Evolutionary conservation across 2,329 filamentous ascomycete species (phyloP), one percentile per base, ranked within the genome.

Genomic region (Ophiostoma fasciatum): DNA sequence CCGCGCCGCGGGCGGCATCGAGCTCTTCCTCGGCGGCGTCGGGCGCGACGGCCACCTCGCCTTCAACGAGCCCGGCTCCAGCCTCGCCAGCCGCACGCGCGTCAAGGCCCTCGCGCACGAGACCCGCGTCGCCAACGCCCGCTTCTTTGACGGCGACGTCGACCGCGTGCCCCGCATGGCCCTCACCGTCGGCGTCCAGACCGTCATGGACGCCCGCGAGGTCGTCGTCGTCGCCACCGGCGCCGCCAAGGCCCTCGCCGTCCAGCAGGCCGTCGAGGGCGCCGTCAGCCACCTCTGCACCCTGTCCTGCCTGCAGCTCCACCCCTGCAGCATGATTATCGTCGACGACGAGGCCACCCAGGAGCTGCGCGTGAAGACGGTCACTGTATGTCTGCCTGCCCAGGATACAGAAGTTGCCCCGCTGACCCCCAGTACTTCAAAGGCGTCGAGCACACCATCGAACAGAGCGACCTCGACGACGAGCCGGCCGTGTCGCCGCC

Each of bases 271-370:
- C 39, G 67, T 85, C 40, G 80, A 85, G 52, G 75, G 73, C 22
- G 76, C 74, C 23, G 66, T 84, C 36, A 82, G 79, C 51, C 79
- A 83, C 57, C 81, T 82, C 75, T 84, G 78, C 76, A 83, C 80
- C 0, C 64, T 83, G 3, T 82, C 76, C 2, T 70, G 71, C 32
- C 60, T 85, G 42, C 80, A 84, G 53, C 56, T 82, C 48, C 80
- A 84, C 50, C 73, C 71, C 2, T 74, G 79, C 47, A 73, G 76
- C 33, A 68, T 83, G 60, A 69, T 84, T 31, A 78, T 82, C 10
- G 78, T 77, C 33, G 79, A 84, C 48, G 77, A 82, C 43, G 78
- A 82, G 45, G 71, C 73, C 4, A 77, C 71, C 0, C 53, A 74
- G 18, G 71, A 77, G 49, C 53, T 77, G 39, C 67, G 68, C 45